Evolutionary conservation across 768 basidiomycete species (phyloP).

Genomic region (Leccinum variicolor): DNA sequence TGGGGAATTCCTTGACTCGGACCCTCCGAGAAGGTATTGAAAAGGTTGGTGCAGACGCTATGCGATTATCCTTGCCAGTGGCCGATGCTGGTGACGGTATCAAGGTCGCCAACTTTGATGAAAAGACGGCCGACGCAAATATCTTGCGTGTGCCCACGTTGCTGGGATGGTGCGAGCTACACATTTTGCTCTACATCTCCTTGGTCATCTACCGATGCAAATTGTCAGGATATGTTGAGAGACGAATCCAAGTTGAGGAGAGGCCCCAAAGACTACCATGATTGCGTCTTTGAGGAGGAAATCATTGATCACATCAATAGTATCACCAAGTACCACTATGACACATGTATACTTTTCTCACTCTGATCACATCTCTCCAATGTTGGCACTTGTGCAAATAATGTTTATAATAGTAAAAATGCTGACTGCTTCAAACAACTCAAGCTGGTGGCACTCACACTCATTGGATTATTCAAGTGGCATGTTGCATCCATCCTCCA

Average conservation of each 20-base stretch:
- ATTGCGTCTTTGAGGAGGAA: slow-evolving; percentile 80
- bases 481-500: too few relatives aligned
- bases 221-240: slow-evolving; percentile 71
- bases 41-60: slow-evolving; percentile 98
- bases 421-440: too few relatives aligned
- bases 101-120: slow-evolving; percentile 98
- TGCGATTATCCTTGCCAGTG: slow-evolving; percentile 64
- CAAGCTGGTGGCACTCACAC: too few relatives aligned
- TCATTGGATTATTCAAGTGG: too few relatives aligned
- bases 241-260: slow-evolving; percentile 68
- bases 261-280: slow-evolving; percentile 73
- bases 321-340: slow-evolving; percentile 76
- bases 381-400: too few relatives aligned
- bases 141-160: slow-evolving; percentile 91
- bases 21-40: slow-evolving; percentile 84
- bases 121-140: slow-evolving; percentile 97
- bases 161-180: slow-evolving; percentile 86
- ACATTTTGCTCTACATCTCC: slow-evolving; percentile 14
- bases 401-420: too few relatives aligned
- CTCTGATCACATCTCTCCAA: neutral
- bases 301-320: slow-evolving; percentile 78
- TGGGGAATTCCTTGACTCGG: slow-evolving; percentile 73
- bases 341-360: slow-evolving; percentile 48
- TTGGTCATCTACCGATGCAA: neutral
- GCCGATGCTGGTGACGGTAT: slow-evolving; percentile 97